Conservation (phyloP, 257 asterid genomes). For the Fraxinus cuspidata region DNA sequence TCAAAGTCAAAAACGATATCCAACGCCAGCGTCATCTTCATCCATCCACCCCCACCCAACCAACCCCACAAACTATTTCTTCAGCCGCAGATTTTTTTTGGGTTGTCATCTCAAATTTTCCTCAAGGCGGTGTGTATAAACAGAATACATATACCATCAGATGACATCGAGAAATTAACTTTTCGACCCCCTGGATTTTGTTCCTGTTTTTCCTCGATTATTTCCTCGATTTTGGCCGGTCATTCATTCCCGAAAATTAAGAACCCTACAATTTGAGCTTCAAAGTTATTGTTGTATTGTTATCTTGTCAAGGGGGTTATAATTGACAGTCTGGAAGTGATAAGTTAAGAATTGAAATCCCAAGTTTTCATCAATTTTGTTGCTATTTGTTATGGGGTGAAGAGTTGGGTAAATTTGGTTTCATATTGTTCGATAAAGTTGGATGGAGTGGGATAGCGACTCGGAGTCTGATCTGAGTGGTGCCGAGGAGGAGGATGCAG, state of each 20-base stretch:
- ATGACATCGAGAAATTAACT: neutral
- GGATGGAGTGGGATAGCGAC: conserved; percentile 62
- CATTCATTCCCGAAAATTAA: neutral
- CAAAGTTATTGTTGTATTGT: neutral
- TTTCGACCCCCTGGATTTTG: neutral
- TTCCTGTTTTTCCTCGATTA: neutral
- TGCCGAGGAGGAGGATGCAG: conserved; percentile 37
- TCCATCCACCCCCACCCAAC: neutral
- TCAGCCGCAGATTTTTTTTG: neutral
- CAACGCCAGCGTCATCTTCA: neutral
- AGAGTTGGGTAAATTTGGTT: neutral
- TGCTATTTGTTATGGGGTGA: neutral
- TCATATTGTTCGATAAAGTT: neutral
- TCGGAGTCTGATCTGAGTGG: conserved; percentile 44
- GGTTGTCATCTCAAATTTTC: neutral
- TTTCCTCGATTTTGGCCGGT: neutral
- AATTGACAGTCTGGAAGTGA: neutral
- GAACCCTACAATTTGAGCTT: neutral
- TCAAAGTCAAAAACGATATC: neutral
- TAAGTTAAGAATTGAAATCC: neutral
- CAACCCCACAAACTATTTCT: neutral
- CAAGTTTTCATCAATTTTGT: neutral
- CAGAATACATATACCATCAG: neutral
- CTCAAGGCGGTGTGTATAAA: neutral
- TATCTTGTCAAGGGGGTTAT: neutral